Percentiles rank a stretch among this genome's conserved stretches.
Evolutionary conservation across 208 protist species (phyloP).

Genomic region (Spongospora subterranea): DNA sequence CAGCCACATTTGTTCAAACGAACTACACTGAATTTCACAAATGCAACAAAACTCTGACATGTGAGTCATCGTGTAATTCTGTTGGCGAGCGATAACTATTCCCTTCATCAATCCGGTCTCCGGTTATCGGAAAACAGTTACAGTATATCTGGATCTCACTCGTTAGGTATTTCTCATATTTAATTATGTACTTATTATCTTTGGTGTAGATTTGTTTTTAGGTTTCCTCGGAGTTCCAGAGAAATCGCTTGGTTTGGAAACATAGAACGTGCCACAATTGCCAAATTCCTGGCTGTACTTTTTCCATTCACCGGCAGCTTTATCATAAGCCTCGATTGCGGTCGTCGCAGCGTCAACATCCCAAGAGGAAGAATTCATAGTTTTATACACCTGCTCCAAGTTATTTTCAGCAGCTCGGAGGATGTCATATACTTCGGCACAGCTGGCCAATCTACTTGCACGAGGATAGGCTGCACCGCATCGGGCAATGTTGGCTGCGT

Average conservation of each 20-base stretch:
- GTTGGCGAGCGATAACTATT: too few relatives aligned
- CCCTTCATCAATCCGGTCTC: too few relatives aligned
- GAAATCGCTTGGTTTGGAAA: background rate
- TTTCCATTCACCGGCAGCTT: background rate
- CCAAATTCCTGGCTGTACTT: background rate
- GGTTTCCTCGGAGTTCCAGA: background rate
- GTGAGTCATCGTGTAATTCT: too few relatives aligned
- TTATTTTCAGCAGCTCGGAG: background rate
- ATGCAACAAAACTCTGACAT: too few relatives aligned
- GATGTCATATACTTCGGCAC: background rate
- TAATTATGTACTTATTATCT: background rate
- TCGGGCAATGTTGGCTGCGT: background rate
- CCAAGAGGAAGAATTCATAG: background rate
- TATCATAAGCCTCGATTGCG: background rate
- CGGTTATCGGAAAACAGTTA: background rate
- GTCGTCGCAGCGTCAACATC: background rate
- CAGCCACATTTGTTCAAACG: too few relatives aligned
- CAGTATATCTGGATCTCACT: background rate
- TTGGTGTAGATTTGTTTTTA: background rate
- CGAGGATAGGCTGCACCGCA: background rate
- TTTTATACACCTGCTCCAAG: slow-evolving; percentile 37
- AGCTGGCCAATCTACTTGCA: background rate
- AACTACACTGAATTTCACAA: too few relatives aligned
- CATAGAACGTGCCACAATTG: slow-evolving; percentile 7
- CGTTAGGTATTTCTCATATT: background rate